Evolutionary conservation across 345 rosid species (phyloP).

Genomic region (Syzygium aqueum): DNA sequence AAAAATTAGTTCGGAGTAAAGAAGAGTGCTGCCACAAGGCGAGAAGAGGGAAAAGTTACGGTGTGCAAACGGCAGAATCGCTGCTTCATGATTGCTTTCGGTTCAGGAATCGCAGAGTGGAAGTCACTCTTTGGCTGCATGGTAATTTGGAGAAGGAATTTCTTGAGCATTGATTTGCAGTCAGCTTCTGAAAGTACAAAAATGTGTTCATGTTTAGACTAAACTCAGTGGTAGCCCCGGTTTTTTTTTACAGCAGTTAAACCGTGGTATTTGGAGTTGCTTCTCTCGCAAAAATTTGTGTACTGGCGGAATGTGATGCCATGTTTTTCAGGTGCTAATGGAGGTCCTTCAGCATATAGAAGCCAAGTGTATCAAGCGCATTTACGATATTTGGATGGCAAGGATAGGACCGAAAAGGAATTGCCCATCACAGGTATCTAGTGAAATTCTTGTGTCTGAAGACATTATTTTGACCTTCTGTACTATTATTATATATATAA

Average conservation of each 20-base stretch:
- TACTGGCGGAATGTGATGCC: background rate
- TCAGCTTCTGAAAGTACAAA: background rate
- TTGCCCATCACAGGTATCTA: slow-evolving; percentile 31
- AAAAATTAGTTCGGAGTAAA: background rate
- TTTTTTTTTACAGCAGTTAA: background rate
- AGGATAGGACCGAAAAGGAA: slow-evolving; percentile 32
- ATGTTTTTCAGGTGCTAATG: slow-evolving; percentile 43
- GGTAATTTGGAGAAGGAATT: background rate
- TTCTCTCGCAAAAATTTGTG: background rate
- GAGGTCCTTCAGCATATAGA: slow-evolving; percentile 39
- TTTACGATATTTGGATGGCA: slow-evolving; percentile 65
- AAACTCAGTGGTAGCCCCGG: background rate
- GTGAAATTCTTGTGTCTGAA: background rate
- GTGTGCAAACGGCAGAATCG: background rate
- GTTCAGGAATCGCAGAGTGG: background rate
- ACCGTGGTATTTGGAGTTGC: background rate
- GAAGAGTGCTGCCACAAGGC: background rate
- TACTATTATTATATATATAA: background rate
- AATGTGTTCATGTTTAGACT: background rate
- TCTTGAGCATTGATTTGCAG: background rate
- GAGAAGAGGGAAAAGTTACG: background rate
- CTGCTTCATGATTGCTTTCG: background rate
- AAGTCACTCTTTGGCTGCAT: background rate
- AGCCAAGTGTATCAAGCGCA: slow-evolving; percentile 8
- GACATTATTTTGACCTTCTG: background rate